These are phyloP conservation scores for Coemansia biformis DNA, from an alignment of 192 early-diverging fungal species.

Conservation along the genomic window DNA sequence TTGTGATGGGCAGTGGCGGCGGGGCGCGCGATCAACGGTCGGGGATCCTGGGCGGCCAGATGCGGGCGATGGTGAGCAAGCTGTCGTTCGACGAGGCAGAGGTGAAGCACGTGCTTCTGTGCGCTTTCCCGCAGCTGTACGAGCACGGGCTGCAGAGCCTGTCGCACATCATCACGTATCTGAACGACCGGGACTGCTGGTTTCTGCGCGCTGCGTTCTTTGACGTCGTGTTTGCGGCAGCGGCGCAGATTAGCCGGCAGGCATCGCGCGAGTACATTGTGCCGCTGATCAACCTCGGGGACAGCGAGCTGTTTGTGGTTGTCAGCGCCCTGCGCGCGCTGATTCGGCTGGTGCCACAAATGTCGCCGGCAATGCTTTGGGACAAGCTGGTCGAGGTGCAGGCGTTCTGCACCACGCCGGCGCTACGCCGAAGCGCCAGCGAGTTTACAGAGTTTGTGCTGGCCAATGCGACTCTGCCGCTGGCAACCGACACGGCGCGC, in stretches of 20 bases:
- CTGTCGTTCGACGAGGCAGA: constrained; percentile 75
- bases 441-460: constrained; percentile 37
- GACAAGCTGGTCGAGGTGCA: constrained; percentile 45
- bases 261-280: constrained; percentile 90
- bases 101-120: constrained; percentile 81
- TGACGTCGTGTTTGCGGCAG: constrained; percentile 86
- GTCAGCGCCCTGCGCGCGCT: constrained; percentile 82
- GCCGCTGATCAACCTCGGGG: constrained; percentile 86
- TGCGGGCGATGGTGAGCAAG: constrained; percentile 69
- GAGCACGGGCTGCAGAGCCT: constrained; percentile 50
- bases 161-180: constrained; percentile 92
- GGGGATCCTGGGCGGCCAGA: constrained; percentile 53
- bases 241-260: constrained; percentile 77
- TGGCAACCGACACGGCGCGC: constrained; percentile 15
- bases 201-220: constrained; percentile 90
- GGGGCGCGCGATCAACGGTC: not conserved
- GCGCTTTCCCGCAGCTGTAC: constrained; percentile 45
- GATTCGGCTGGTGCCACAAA: constrained; percentile 57
- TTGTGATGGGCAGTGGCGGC: constrained; percentile 54
- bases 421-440: constrained; percentile 17
- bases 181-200: constrained; percentile 92
- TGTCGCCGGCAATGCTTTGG: constrained; percentile 48
- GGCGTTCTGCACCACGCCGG: constrained; percentile 3
- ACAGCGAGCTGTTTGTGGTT: constrained; percentile 88
- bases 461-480: constrained; percentile 18